phyloP scores from a whole-genome alignment of 768 basidiomycete genomes.

The Paxillus rubicundulus region DNA sequence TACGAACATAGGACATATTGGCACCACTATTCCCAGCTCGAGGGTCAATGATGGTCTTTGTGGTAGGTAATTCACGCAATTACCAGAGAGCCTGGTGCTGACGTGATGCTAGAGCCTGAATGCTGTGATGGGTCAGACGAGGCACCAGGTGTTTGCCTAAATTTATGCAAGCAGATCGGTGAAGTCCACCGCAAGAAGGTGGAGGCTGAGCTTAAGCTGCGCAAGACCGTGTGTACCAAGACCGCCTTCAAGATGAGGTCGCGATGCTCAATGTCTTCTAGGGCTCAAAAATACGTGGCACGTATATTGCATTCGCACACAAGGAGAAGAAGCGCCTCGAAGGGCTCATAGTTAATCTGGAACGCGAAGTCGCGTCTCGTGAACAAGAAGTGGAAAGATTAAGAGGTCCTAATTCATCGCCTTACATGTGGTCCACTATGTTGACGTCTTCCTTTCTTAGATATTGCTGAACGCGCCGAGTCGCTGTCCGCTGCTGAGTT shows the following conservation, averaged over 20 bases:
- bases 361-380: constrained; percentile 56
- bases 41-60: constrained; percentile 92
- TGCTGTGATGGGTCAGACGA: constrained; percentile 99
- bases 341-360: constrained; percentile 49
- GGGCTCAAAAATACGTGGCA: constrained; percentile 89
- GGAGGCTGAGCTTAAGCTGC: constrained; percentile 74
- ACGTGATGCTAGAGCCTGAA: constrained; percentile 60
- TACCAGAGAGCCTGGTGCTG: constrained; percentile 1
- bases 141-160: constrained; percentile 70
- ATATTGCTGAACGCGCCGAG: constrained; percentile 75
- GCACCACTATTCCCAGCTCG: constrained; percentile 71
- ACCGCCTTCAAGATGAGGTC: background rate
- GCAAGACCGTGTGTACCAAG: constrained; percentile 62
- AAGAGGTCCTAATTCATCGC: constrained; percentile 47
- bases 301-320: constrained; percentile 83
- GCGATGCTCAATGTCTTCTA: constrained; percentile 27
- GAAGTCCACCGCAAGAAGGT: constrained; percentile 61
- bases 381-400: constrained; percentile 74
- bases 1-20: constrained; percentile 83
- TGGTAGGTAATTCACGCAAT: constrained; percentile 49
- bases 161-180: constrained; percentile 76
- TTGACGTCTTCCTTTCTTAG: constrained; percentile 36
- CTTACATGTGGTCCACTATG: background rate
- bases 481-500: constrained; percentile 75
- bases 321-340: constrained; percentile 89